Conservation (phyloP, 2,329 filamentous ascomycete species). For the Zalaria sp. region DNA sequence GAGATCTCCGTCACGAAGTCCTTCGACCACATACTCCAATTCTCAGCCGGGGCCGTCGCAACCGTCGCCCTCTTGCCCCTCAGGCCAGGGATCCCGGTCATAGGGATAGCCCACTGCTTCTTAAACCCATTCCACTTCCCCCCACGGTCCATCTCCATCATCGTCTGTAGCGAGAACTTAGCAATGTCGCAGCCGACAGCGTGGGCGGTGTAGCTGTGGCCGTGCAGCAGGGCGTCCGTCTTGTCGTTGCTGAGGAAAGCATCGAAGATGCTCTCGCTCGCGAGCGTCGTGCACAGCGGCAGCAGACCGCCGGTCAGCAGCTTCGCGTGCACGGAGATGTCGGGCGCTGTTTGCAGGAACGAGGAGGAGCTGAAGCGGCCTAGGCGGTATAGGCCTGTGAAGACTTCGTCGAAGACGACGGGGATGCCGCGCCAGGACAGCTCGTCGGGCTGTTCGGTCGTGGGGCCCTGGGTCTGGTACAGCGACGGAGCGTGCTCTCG, state of each 20-base stretch:
- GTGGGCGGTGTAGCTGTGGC: constrained; percentile 79
- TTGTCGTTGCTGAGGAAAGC: constrained; percentile 61
- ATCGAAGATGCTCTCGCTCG: constrained; percentile 58
- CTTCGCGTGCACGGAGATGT: constrained; percentile 73
- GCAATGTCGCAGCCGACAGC: constrained; percentile 69
- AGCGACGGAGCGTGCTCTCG: constrained; percentile 24
- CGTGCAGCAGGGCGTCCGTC: constrained; percentile 65
- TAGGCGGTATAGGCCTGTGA: constrained; percentile 72
- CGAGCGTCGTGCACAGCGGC: constrained; percentile 62
- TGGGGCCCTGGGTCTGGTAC: not conserved
- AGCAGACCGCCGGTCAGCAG: constrained; percentile 68
- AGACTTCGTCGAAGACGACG: constrained; percentile 74
- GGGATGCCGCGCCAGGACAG: constrained; percentile 58
- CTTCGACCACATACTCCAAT: constrained; percentile 61
- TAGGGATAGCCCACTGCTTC: constrained; percentile 27
- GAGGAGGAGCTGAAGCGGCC: constrained; percentile 57
- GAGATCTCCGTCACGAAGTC: constrained; percentile 47
- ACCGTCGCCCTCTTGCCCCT: not conserved
- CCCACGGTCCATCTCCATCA: constrained; percentile 42
- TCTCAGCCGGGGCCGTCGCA: not conserved
- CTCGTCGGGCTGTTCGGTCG: not conserved
- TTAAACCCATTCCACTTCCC: constrained; percentile 45
- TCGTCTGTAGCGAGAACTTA: constrained; percentile 46
- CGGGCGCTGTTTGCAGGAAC: constrained; percentile 53
- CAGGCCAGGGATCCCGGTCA: not conserved